These are phyloP conservation scores for Hemerocallis citrina DNA, from an alignment of 106 monocot species.

Conservation along the genomic window DNA sequence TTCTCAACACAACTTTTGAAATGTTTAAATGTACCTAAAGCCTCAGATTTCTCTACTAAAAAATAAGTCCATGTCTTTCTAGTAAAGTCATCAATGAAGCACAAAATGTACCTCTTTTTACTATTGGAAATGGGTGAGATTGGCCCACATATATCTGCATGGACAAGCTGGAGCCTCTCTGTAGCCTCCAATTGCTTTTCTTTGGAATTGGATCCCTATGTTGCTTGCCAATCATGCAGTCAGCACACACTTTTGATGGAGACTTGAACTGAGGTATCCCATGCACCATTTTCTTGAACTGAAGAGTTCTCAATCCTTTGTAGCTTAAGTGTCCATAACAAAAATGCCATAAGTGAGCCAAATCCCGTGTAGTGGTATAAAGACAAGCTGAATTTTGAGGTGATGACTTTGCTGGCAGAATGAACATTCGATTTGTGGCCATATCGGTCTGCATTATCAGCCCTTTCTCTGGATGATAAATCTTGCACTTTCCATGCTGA, in stretches of 20 bases:
- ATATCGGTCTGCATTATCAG: neutral
- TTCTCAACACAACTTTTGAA: constrained; percentile 5
- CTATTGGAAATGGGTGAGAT: neutral
- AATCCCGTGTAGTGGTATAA: too few relatives aligned
- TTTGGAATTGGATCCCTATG: neutral
- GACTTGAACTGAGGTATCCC: neutral
- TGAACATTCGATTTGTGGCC: constrained; percentile 4
- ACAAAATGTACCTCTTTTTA: neutral
- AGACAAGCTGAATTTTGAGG: neutral
- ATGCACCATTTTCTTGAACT: neutral
- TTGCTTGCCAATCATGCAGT: neutral
- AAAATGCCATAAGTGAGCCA: neutral
- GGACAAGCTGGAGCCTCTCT: neutral
- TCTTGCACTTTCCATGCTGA: neutral
- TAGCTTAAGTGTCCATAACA: neutral
- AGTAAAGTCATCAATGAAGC: constrained; percentile 8
- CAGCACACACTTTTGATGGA: neutral
- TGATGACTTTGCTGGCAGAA: neutral
- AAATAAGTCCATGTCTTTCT: constrained; percentile 4
- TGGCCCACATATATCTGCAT: neutral
- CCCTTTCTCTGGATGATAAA: neutral
- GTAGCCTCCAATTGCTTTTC: neutral
- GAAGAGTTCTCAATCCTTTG: neutral
- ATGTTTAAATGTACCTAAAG: neutral
- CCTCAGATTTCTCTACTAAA: neutral